Percentiles rank a stretch among this genome's conserved stretches.
These are phyloP conservation scores for Sporothrix pallida DNA, from an alignment of 2,329 filamentous ascomycete species.

Conservation along the genomic window DNA sequence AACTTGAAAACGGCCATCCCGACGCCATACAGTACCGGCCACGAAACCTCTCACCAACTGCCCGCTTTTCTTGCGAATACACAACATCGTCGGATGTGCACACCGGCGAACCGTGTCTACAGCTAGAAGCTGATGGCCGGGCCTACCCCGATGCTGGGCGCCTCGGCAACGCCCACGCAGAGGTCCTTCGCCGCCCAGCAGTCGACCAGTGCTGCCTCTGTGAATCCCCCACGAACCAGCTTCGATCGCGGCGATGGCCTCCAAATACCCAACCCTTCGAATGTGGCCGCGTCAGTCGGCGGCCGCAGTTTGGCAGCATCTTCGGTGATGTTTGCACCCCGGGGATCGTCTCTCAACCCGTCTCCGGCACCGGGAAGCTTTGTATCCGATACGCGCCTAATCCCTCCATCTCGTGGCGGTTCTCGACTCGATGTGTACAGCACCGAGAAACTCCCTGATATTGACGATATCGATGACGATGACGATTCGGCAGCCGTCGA, in stretches of 20 bases:
- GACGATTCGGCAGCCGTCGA: slow-evolving; percentile 55
- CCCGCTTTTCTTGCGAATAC: slow-evolving; percentile 30
- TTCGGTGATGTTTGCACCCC: slow-evolving; percentile 66
- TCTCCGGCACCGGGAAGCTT: slow-evolving; percentile 82
- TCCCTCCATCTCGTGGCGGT: slow-evolving; percentile 68
- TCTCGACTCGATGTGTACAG: slow-evolving; percentile 60
- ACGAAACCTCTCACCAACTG: neutral
- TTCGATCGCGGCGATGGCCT: slow-evolving; percentile 60
- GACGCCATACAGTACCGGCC: neutral
- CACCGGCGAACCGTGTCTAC: slow-evolving; percentile 41
- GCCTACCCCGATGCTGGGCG: slow-evolving; percentile 56
- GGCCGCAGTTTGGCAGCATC: slow-evolving; percentile 58
- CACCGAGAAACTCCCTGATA: slow-evolving; percentile 66
- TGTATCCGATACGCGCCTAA: slow-evolving; percentile 79
- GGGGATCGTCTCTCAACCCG: slow-evolving; percentile 72
- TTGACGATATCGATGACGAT: slow-evolving; percentile 34
- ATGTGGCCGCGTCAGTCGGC: slow-evolving; percentile 44
- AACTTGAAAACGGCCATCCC: too few relatives aligned
- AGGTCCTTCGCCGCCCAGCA: slow-evolving; percentile 56
- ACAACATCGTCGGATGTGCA: slow-evolving; percentile 40
- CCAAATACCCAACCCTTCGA: slow-evolving; percentile 51
- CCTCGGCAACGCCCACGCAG: slow-evolving; percentile 60
- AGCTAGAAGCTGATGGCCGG: slow-evolving; percentile 47
- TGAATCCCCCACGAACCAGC: slow-evolving; percentile 51
- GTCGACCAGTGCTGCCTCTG: slow-evolving; percentile 45